Percentiles rank a stretch among this genome's conserved stretches.
phyloP scores from a whole-genome alignment of 768 basidiomycete species.

The Leccinum sublutescens region DNA sequence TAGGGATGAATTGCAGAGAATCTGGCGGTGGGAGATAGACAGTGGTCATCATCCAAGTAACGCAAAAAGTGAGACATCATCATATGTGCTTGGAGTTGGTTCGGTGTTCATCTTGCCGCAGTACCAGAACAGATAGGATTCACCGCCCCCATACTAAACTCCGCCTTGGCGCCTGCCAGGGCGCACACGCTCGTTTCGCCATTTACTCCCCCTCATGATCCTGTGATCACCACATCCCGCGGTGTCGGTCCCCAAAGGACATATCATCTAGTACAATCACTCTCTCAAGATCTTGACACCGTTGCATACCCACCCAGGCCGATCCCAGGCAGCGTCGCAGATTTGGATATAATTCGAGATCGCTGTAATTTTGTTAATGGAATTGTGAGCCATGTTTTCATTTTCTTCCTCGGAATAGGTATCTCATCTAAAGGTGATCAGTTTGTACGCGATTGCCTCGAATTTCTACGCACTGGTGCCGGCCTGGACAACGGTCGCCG shows the following conservation, averaged over 20 bases:
- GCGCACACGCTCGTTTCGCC: constrained; percentile 47
- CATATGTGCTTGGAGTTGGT: constrained; percentile 10
- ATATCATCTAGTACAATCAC: constrained; percentile 55
- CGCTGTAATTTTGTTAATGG: constrained; percentile 78
- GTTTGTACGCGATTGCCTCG: constrained; percentile 96
- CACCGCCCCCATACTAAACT: constrained; percentile 55
- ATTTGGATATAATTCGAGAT: constrained; percentile 84
- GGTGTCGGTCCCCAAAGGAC: constrained; percentile 74
- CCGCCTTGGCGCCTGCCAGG: constrained; percentile 57
- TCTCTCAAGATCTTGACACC: constrained; percentile 54
- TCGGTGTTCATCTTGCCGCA: constrained; percentile 25
- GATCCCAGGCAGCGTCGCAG: constrained; percentile 75
- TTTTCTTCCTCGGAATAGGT: not conserved
- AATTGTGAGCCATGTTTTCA: constrained; percentile 47
- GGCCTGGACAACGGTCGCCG: constrained; percentile 78
- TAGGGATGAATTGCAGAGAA: constrained; percentile 70
- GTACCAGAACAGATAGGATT: constrained; percentile 66
- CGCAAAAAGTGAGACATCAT: constrained; percentile 53
- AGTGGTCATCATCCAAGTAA: constrained; percentile 87
- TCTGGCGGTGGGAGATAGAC: constrained; percentile 93
- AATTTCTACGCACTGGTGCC: constrained; percentile 82
- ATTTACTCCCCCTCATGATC: constrained; percentile 43
- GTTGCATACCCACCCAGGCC: constrained; percentile 86
- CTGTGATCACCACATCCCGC: constrained; percentile 45
- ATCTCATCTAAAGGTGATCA: constrained; percentile 28